These are phyloP conservation scores for Zopfia rhizophila DNA, from an alignment of 2,329 filamentous ascomycete genomes.

Conservation along the genomic window DNA sequence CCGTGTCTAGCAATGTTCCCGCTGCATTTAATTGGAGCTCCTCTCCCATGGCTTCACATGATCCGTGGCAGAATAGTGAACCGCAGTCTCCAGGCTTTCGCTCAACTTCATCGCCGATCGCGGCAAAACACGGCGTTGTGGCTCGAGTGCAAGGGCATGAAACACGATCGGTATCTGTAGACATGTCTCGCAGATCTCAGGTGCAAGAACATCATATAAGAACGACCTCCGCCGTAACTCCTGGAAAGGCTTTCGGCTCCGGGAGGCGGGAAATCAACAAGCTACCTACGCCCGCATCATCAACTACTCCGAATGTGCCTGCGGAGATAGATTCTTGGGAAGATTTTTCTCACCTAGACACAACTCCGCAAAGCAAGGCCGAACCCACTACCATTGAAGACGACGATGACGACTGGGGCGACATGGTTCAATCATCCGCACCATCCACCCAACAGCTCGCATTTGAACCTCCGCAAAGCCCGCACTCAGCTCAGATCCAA, in stretches of 20 bases:
- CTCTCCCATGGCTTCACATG: slow-evolving; percentile 32
- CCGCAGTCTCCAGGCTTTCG: slow-evolving; percentile 10
- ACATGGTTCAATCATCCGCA: slow-evolving; percentile 51
- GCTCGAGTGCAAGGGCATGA: slow-evolving; percentile 31
- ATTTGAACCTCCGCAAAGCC: slow-evolving; percentile 22
- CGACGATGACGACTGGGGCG: slow-evolving; percentile 51
- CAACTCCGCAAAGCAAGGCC: slow-evolving; percentile 11
- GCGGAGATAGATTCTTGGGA: slow-evolving; percentile 28
- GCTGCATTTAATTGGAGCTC: slow-evolving; percentile 49
- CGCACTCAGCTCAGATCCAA: slow-evolving; percentile 11
- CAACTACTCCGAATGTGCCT: slow-evolving; percentile 4
- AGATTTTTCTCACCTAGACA: slow-evolving; percentile 26
- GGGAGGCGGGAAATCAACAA: too few species aligned
- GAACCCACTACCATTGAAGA: slow-evolving; percentile 26
- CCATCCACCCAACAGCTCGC: slow-evolving; percentile 31
- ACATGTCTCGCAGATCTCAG: slow-evolving; percentile 23
- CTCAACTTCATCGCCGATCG: slow-evolving; percentile 30
- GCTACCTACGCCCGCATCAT: too few species aligned
- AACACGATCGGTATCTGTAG: slow-evolving; percentile 31
- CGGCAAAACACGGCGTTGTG: slow-evolving; percentile 25
- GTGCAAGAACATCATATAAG: slow-evolving; percentile 25
- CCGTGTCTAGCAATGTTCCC: slow-evolving; percentile 30
- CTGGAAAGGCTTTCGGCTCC: too few species aligned
- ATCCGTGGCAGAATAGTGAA: slow-evolving; percentile 32
- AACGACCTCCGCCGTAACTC: too few species aligned